Percentiles rank a stretch among this genome's conserved stretches.
Conservation (phyloP, 2,329 filamentous ascomycete species). For the Ilyonectria sp. region DNA sequence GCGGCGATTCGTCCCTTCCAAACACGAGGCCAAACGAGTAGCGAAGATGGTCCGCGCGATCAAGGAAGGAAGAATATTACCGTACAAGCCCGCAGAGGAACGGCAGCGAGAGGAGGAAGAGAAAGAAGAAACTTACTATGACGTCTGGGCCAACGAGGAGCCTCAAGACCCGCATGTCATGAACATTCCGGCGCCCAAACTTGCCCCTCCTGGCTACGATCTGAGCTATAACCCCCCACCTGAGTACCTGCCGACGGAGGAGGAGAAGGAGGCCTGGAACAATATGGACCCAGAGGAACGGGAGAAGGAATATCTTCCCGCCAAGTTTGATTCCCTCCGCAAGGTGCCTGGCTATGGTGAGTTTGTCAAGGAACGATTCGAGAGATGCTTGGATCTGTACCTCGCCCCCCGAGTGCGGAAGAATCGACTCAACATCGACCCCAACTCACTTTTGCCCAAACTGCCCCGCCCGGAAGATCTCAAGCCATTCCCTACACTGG, state of each 20-base stretch:
- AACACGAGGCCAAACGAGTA: conserved; percentile 95
- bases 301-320: conserved; percentile 89
- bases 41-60: conserved; percentile 99
- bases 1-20: conserved; percentile 93
- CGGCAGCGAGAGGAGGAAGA: conserved; percentile 79
- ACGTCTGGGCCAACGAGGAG: conserved; percentile 95
- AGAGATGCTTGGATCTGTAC: conserved; percentile 95
- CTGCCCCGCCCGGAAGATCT: conserved; percentile 93
- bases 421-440: conserved; percentile 97
- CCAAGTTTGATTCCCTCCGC: conserved; percentile 85
- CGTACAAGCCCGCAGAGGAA: conserved; percentile 84
- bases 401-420: conserved; percentile 92
- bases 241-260: conserved; percentile 90
- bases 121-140: conserved; percentile 81
- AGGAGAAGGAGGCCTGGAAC: conserved; percentile 90
- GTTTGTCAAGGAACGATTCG: conserved; percentile 96
- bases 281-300: conserved; percentile 90
- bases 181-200: conserved; percentile 95
- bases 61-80: conserved; percentile 91
- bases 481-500: conserved; percentile 93
- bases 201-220: conserved; percentile 93
- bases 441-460: conserved; percentile 91
- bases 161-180: conserved; percentile 88
- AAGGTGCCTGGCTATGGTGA: conserved; percentile 92
- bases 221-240: conserved; percentile 96